Base-by-base conservation (phyloP, 169 alveolate genomes). In the Ichthyophthirius multifiliis region DNA sequence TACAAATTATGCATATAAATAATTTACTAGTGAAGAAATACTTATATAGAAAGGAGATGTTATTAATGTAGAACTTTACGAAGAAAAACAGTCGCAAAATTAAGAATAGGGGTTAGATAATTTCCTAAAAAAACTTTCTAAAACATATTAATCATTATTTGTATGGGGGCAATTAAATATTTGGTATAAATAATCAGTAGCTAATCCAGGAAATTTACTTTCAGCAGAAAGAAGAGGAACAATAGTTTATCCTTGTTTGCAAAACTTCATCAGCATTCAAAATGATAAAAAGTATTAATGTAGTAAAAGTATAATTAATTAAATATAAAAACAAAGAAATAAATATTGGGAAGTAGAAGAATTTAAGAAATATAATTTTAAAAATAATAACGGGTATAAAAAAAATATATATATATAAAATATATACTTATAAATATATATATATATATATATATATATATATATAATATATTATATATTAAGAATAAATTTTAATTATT, bases 81-180 rank as follows among this genome's bases (percentile, higher is more conserved):
- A 55, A 27, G 71, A 55, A 27, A 39, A 55, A 10, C 31, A 55
- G 10, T 1, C 23, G 31, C 43, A 39, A 1, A 55, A 55, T 7
- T 10, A 15, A 23, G 23, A 55, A 55, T n/a, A n/a, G 71, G 31
- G 16, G 23, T 55, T 27, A 20, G 18, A 3, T 18, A 34, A 10
- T 55, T 18, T 55, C 13, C 71, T 20, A 39, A 55, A 12, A 55
- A 55, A 55, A 55, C n/a, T n/a, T n/a, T n/a, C n/a, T n/a, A n/a
- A 55, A 39, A 55, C 71, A 1, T 55, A 55, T 5, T 15, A 34
- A 10, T 55, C 71, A 13, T 27, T 55, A 10, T 55, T 55, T 23
- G 39, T 55, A n/a, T 55, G 71, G 71, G 71, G 71, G 23, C 10
- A 55, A n/a, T 27, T 55, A 55, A 55, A 55, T 27, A 55, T 55